Conservation (phyloP, 139 green algal species). For the Picochlorum sp. region DNA sequence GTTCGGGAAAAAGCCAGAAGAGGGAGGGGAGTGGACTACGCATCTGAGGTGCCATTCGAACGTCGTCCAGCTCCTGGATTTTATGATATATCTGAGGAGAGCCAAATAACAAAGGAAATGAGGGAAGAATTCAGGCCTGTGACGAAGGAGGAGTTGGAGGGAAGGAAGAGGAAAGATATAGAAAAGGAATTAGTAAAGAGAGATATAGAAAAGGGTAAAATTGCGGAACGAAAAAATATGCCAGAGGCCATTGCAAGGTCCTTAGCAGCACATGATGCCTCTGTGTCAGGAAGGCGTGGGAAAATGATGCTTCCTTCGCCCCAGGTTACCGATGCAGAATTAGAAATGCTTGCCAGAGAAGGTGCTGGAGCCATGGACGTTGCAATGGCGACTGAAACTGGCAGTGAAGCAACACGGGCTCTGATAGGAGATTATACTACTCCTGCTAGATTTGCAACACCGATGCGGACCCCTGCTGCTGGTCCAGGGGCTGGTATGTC, state of each 20-base stretch:
- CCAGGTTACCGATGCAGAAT: slow-evolving; percentile 75
- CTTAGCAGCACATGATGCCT: slow-evolving; percentile 57
- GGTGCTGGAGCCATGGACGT: slow-evolving; percentile 27
- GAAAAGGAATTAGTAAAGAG: slow-evolving; percentile 77
- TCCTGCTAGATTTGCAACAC: slow-evolving; percentile 49
- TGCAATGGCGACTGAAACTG: slow-evolving; percentile 29
- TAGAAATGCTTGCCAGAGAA: slow-evolving; percentile 79
- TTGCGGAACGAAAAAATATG: slow-evolving; percentile 39
- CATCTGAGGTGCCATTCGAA: slow-evolving; percentile 89
- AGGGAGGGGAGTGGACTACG: slow-evolving; percentile 65
- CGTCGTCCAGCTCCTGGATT: slow-evolving; percentile 73
- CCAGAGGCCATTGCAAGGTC: slow-evolving; percentile 46
- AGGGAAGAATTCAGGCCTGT: slow-evolving; percentile 73
- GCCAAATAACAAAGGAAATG: slow-evolving; percentile 39
- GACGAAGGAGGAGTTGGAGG: slow-evolving; percentile 86
- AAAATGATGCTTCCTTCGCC: slow-evolving; percentile 89
- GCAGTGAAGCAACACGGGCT: slow-evolving; percentile 53
- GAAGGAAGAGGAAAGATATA: slow-evolving; percentile 63
- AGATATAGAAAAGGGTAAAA: slow-evolving; percentile 67
- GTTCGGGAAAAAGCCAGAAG: slow-evolving; percentile 19
- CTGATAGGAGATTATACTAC: slow-evolving; percentile 72
- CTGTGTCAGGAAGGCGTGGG: slow-evolving; percentile 34
- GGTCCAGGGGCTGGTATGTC: slow-evolving; percentile 52
- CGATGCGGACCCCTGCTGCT: slow-evolving; percentile 62
- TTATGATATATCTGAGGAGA: slow-evolving; percentile 75